Conservation (phyloP, 139 green algal species). For the Raphidocelis subcapitata region DNA sequence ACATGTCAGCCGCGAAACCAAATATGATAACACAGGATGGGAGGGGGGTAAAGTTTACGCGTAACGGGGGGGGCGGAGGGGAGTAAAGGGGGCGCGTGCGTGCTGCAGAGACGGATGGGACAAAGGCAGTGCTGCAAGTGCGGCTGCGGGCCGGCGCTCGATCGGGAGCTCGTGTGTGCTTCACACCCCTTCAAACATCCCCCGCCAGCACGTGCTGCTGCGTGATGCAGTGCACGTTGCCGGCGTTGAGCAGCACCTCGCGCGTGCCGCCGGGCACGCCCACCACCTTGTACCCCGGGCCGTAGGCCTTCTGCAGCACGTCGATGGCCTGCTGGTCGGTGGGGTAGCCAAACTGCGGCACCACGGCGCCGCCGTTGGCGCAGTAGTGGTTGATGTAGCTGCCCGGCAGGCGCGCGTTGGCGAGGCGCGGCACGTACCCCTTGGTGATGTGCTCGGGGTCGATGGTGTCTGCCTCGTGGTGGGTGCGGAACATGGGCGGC, state of each 20-base stretch:
- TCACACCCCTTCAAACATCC: too few relatives aligned
- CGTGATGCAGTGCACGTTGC: slow-evolving; percentile 70
- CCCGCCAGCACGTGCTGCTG: slow-evolving; percentile 39
- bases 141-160: too few relatives aligned
- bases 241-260: slow-evolving; percentile 70
- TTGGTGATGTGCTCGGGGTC: slow-evolving; percentile 56
- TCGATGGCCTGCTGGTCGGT: slow-evolving; percentile 54
- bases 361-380: slow-evolving; percentile 64
- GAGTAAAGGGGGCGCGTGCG: too few relatives aligned
- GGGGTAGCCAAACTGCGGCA: slow-evolving; percentile 52
- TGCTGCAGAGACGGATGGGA: too few relatives aligned
- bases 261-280: slow-evolving; percentile 45
- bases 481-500: slow-evolving; percentile 43
- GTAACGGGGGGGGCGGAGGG: too few relatives aligned
- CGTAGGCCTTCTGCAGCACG: slow-evolving; percentile 53
- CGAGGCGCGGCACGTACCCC: slow-evolving; percentile 55
- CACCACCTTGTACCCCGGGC: slow-evolving; percentile 60
- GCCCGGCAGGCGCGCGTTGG: slow-evolving; percentile 50
- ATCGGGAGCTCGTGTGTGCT: too few relatives aligned
- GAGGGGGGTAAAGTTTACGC: too few relatives aligned
- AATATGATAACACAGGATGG: too few relatives aligned
- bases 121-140: too few relatives aligned
- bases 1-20: too few relatives aligned
- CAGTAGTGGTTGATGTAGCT: slow-evolving; percentile 87
- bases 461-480: slow-evolving; percentile 46